phyloP scores from a whole-genome alignment of 1,284 basidiomycete genomes.

The Papiliotrema fonsecae region DNA sequence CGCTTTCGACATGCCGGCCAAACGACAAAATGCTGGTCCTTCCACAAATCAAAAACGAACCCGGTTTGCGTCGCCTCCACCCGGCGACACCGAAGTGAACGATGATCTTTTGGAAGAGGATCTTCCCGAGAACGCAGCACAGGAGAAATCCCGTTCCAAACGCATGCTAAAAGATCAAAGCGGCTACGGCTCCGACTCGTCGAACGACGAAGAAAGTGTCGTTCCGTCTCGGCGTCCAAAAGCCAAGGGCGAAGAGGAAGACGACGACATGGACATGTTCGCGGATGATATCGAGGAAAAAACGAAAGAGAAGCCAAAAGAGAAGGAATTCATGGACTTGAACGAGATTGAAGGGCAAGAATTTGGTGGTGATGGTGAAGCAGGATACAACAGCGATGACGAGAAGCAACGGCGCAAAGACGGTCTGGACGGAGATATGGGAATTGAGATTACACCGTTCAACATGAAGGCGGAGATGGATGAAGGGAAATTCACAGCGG shows the following conservation, averaged over 20 bases:
- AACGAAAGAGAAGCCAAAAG: slow-evolving; percentile 33
- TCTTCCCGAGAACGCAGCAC: slow-evolving; percentile 29
- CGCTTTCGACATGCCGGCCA: slow-evolving; percentile 26
- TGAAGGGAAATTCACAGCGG: slow-evolving; percentile 91
- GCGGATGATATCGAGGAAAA: slow-evolving; percentile 47
- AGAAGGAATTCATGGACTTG: slow-evolving; percentile 72
- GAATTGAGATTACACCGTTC: slow-evolving; percentile 87
- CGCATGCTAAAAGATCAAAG: slow-evolving; percentile 66
- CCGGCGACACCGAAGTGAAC: slow-evolving; percentile 11
- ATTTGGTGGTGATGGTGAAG: slow-evolving; percentile 66
- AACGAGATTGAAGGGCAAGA: slow-evolving; percentile 96
- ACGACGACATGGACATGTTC: slow-evolving; percentile 85
- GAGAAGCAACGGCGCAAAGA: slow-evolving; percentile 21
- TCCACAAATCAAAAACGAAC: slow-evolving; percentile 59
- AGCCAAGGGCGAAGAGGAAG: slow-evolving; percentile 51
- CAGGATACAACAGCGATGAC: slow-evolving; percentile 52
- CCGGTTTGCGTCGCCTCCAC: slow-evolving; percentile 65
- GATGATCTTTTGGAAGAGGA: slow-evolving; percentile 41
- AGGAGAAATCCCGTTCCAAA: slow-evolving; percentile 59
- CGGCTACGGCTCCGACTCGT: slow-evolving; percentile 91
- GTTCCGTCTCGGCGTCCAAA: slow-evolving; percentile 59
- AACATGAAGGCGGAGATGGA: slow-evolving; percentile 99
- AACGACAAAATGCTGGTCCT: slow-evolving; percentile 28
- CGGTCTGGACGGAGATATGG: slow-evolving; percentile 63
- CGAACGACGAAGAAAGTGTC: slow-evolving; percentile 84